A percentile compares a stretch with the other conserved stretches of the same genome.
phyloP scores from a whole-genome alignment of 179 eudicot species.

The Spergularia azorica region DNA sequence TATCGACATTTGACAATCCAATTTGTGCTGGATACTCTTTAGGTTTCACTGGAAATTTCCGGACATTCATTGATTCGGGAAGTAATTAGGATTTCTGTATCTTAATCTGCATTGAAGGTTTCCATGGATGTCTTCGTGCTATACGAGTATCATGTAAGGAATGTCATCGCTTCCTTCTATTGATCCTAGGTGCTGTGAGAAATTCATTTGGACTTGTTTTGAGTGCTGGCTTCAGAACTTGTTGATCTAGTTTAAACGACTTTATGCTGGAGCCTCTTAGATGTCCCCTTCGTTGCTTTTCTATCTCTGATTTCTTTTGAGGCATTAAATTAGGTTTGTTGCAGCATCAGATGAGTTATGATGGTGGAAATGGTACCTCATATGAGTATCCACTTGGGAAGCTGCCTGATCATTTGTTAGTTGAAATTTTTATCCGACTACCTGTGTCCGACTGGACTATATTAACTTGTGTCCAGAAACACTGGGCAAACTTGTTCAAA shows the following conservation, averaged over 20 bases:
- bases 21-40: too few species aligned
- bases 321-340: constrained; percentile 14
- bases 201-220: not conserved
- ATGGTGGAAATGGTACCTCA: constrained; percentile 30
- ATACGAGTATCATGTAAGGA: not conserved
- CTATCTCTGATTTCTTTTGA: not conserved
- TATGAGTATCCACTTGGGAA: constrained; percentile 44
- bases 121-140: not conserved
- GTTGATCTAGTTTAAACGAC: not conserved
- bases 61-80: too few species aligned
- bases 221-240: not conserved
- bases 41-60: too few species aligned
- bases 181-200: not conserved
- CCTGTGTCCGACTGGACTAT: constrained; percentile 64
- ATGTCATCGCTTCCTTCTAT: not conserved
- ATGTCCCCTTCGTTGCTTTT: not conserved
- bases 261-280: not conserved
- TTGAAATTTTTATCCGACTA: constrained; percentile 72
- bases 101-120: too few species aligned
- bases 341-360: constrained; percentile 38
- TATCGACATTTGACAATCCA: too few species aligned
- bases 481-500: constrained; percentile 63
- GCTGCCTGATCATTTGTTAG: constrained; percentile 79
- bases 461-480: constrained; percentile 62
- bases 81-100: too few species aligned